Percentiles rank a stretch among this genome's conserved stretches.
Evolutionary conservation across 129 eudicot species (phyloP).

Genomic region (Pittosporum tobira): DNA sequence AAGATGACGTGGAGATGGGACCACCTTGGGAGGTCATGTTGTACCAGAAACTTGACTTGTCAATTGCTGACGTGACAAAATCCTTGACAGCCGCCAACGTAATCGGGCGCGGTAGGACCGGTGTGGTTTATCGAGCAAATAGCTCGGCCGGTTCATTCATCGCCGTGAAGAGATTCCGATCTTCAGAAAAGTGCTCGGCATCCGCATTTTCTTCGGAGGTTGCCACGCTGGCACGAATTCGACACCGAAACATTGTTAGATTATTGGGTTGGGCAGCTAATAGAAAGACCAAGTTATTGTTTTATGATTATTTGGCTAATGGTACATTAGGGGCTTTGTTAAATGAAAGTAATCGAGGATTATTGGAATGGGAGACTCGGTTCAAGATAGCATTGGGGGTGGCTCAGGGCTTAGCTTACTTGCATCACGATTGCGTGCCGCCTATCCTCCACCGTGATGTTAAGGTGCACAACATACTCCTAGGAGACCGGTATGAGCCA

Average conservation of each 20-base stretch:
- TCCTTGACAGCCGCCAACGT: slow-evolving; percentile 52
- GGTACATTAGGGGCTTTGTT: slow-evolving; percentile 67
- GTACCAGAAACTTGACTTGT: slow-evolving; percentile 81
- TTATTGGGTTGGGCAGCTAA: slow-evolving; percentile 89
- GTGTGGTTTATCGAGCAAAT: slow-evolving; percentile 52
- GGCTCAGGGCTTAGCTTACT: slow-evolving; percentile 82
- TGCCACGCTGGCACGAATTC: slow-evolving; percentile 65
- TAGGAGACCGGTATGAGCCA: slow-evolving; percentile 73
- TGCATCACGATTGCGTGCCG: slow-evolving; percentile 87
- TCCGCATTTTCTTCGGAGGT: slow-evolving; percentile 80
- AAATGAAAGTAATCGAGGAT: slow-evolving; percentile 44
- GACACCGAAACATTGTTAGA: slow-evolving; percentile 76
- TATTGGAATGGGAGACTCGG: slow-evolving; percentile 63
- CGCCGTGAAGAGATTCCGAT: slow-evolving; percentile 64
- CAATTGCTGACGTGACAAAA: slow-evolving; percentile 65
- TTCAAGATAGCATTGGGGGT: slow-evolving; percentile 89
- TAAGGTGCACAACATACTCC: slow-evolving; percentile 65
- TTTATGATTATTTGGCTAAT: slow-evolving; percentile 70
- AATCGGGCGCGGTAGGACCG: slow-evolving; percentile 70
- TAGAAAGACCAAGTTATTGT: slow-evolving; percentile 58
- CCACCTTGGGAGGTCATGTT: slow-evolving; percentile 93
- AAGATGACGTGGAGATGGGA: slow-evolving; percentile 67
- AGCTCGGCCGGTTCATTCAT: slow-evolving; percentile 43
- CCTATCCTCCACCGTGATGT: slow-evolving; percentile 90
- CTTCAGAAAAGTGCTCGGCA: slow-evolving; percentile 50